Percentiles rank a stretch among this genome's conserved stretches.
Evolutionary conservation across 768 basidiomycete species (phyloP).

Genomic region (Hygrocybe coccinea): DNA sequence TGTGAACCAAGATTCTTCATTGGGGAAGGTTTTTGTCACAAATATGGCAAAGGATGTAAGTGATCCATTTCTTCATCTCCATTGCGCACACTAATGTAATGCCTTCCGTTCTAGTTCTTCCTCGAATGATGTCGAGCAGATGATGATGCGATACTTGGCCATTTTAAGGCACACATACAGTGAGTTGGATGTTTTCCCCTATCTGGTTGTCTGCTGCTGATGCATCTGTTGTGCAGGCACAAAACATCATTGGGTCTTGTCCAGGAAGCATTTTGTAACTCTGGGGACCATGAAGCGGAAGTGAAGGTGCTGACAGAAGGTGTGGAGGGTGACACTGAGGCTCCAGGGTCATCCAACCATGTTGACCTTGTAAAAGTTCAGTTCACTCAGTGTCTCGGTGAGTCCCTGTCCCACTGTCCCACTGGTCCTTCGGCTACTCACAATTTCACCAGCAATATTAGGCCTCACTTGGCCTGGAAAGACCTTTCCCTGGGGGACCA

Average conservation of each 20-base stretch:
- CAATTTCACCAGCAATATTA: background rate
- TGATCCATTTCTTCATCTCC: background rate
- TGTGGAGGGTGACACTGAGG: too few species aligned
- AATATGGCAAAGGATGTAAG: background rate
- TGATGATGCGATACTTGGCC: background rate
- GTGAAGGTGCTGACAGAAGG: too few species aligned
- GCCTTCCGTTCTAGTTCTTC: background rate
- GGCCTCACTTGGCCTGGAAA: background rate
- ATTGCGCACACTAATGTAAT: background rate
- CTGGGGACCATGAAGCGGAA: too few species aligned
- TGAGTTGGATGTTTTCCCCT: background rate
- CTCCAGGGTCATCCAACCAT: too few species aligned
- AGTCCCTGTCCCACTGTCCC: background rate
- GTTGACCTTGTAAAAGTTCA: too few species aligned
- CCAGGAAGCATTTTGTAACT: too few species aligned
- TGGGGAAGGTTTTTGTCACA: background rate
- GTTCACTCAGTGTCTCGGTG: too few species aligned
- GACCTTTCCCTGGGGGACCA: background rate
- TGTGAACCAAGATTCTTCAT: background rate
- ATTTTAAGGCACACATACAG: background rate
- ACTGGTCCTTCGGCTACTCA: background rate
- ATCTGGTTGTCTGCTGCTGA: too few species aligned
- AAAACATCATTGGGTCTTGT: too few species aligned
- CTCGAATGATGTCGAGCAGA: background rate
- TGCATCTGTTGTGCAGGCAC: too few species aligned